phyloP scores from a whole-genome alignment of 78 protist genomes.

The Polysphondylium violaceum region DNA sequence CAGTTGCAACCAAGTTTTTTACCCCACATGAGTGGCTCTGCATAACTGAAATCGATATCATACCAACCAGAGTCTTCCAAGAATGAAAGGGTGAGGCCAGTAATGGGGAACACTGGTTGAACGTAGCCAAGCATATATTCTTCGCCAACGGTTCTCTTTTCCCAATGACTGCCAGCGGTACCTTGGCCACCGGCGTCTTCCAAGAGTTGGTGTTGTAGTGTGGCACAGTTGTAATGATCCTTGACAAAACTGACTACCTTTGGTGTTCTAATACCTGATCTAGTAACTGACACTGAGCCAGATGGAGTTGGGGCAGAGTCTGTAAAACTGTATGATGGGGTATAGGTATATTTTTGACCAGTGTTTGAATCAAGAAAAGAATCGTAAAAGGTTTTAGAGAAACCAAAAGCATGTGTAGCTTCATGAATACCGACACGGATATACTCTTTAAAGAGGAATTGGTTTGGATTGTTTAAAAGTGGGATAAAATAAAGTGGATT shows the following conservation, averaged over 20 bases:
- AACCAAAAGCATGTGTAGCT: slow-evolving; percentile 51
- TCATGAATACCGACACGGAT: slow-evolving; percentile 39
- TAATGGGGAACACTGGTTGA: background rate
- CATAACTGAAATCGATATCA: background rate
- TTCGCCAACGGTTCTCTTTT: slow-evolving; percentile 13
- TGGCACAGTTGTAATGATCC: slow-evolving; percentile 44
- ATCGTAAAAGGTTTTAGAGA: background rate
- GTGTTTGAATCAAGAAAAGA: background rate
- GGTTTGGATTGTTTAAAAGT: background rate
- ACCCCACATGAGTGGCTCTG: slow-evolving; percentile 38
- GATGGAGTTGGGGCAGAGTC: background rate
- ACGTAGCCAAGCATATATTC: slow-evolving; percentile 37
- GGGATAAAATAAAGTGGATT: slow-evolving; percentile 16
- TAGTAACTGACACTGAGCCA: background rate
- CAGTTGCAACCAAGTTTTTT: slow-evolving; percentile 26
- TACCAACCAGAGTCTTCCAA: slow-evolving; percentile 40
- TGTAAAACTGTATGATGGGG: background rate
- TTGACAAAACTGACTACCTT: background rate
- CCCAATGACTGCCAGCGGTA: slow-evolving; percentile 71
- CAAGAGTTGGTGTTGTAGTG: slow-evolving; percentile 1
- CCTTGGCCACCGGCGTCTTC: slow-evolving; percentile 68
- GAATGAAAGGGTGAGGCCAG: slow-evolving; percentile 20
- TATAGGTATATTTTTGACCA: background rate
- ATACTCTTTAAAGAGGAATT: background rate
- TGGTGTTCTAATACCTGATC: slow-evolving; percentile 6